phyloP scores from a whole-genome alignment of 129 eudicot genomes.

The Calendula officinalis region DNA sequence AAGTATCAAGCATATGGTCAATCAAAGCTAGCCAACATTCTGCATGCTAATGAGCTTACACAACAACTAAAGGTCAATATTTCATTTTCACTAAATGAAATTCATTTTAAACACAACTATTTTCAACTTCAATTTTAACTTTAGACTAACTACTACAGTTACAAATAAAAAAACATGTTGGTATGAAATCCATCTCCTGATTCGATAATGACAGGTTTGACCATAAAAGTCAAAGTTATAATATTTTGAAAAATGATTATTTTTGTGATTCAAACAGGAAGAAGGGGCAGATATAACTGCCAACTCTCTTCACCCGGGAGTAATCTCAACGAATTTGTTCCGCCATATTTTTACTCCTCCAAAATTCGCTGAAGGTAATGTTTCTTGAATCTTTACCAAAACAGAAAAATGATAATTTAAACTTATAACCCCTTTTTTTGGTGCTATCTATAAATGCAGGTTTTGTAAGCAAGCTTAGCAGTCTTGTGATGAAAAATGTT shows the following conservation, averaged over 20 bases:
- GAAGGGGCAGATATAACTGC: slow-evolving; percentile 72
- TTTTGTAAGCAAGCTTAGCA: slow-evolving; percentile 47
- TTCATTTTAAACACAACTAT: background rate
- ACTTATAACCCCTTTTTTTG: slow-evolving; percentile 9
- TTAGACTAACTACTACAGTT: no score
- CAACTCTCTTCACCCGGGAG: slow-evolving; percentile 84
- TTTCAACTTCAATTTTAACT: background rate
- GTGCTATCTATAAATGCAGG: slow-evolving; percentile 40
- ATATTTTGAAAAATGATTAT: background rate
- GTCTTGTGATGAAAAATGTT: slow-evolving; percentile 54
- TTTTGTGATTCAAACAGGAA: slow-evolving; percentile 24
- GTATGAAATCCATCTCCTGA: no score
- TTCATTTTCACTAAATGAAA: background rate
- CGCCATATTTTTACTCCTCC: slow-evolving; percentile 47
- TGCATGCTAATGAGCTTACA: slow-evolving; percentile 67
- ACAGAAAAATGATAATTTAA: no score
- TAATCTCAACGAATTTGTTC: slow-evolving; percentile 62
- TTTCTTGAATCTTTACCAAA: slow-evolving; percentile 18
- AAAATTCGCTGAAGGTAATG: slow-evolving; percentile 47
- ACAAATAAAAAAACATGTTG: slow-evolving; percentile 6
- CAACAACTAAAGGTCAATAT: slow-evolving; percentile 51
- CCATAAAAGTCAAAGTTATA: background rate
- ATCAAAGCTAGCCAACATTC: slow-evolving; percentile 65
- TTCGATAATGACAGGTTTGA: no score
- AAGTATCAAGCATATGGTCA: slow-evolving; percentile 56